These are phyloP conservation scores for Thraustotheca clavata DNA, from an alignment of 352 stramenopile genomes.

Conservation along the genomic window DNA sequence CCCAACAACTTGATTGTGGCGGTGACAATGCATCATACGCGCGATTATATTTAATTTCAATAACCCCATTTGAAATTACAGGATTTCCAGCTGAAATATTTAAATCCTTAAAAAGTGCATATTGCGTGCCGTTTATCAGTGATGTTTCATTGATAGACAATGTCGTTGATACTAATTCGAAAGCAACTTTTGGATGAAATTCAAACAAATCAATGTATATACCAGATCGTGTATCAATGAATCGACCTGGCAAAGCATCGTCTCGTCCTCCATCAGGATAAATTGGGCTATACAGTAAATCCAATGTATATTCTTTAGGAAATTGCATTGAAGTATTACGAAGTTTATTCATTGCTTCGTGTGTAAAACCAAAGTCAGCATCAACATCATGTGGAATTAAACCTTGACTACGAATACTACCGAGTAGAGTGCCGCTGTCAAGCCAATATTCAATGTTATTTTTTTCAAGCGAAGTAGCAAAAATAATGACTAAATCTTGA, in stretches of 20 bases:
- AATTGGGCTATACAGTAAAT: background rate
- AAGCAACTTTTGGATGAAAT: slow-evolving; percentile 23
- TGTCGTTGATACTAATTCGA: background rate
- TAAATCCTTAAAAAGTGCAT: background rate
- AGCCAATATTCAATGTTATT: background rate
- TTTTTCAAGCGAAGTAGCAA: background rate
- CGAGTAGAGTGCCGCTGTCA: background rate
- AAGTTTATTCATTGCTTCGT: background rate
- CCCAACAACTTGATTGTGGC: slow-evolving; percentile 22
- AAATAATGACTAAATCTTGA: background rate
- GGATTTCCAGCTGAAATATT: background rate
- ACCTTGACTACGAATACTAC: background rate
- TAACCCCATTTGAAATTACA: background rate
- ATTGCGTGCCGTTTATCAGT: background rate
- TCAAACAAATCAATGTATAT: slow-evolving; percentile 33
- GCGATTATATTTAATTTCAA: background rate
- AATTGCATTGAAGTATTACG: too few relatives aligned
- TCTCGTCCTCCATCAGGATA: slow-evolving; percentile 22
- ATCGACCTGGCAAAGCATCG: slow-evolving; percentile 24
- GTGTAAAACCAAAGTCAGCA: background rate
- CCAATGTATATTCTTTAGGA: background rate
- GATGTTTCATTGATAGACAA: too few relatives aligned
- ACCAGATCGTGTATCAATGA: slow-evolving; percentile 23
- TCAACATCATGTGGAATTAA: background rate
- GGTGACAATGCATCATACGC: slow-evolving; percentile 15